Evolutionary conservation across 2,329 filamentous ascomycete genomes (phyloP).

Genomic region (Didymella glomerata): DNA sequence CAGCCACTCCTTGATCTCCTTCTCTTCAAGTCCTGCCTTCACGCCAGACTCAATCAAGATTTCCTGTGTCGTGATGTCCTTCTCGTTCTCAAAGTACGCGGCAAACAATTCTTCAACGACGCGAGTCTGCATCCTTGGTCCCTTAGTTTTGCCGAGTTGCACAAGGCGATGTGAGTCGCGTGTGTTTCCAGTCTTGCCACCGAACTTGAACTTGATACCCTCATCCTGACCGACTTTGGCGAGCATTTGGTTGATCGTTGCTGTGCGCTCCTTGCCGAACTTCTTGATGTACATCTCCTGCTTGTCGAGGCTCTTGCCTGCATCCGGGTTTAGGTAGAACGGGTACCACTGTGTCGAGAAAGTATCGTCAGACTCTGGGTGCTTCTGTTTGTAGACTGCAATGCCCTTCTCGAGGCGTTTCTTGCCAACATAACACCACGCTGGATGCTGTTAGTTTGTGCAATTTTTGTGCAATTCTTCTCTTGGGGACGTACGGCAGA

Average conservation of each 20-base stretch:
- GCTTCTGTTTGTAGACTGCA: slow-evolving; percentile 66
- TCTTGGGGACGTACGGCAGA: slow-evolving; percentile 69
- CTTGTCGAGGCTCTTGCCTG: slow-evolving; percentile 65
- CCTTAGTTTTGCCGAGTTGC: slow-evolving; percentile 70
- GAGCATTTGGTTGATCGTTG: slow-evolving; percentile 67
- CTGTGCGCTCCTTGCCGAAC: slow-evolving; percentile 69
- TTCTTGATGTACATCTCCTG: slow-evolving; percentile 67
- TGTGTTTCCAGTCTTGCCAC: slow-evolving; percentile 77
- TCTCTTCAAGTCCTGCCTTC: slow-evolving; percentile 55
- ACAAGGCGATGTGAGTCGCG: slow-evolving; percentile 78
- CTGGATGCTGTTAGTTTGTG: slow-evolving; percentile 23
- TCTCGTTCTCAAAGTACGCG: slow-evolving; percentile 59
- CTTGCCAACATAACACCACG: slow-evolving; percentile 77
- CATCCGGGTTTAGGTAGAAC: slow-evolving; percentile 78
- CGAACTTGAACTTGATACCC: slow-evolving; percentile 77
- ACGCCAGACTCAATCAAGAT: slow-evolving; percentile 53
- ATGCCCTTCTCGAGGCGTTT: slow-evolving; percentile 78
- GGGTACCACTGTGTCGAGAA: slow-evolving; percentile 79
- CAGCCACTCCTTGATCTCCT: slow-evolving; percentile 56
- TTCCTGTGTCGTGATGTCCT: slow-evolving; percentile 56
- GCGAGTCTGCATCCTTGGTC: slow-evolving; percentile 57
- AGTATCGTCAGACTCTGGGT: slow-evolving; percentile 69
- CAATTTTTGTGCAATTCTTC: slow-evolving; percentile 15
- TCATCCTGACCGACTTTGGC: slow-evolving; percentile 66
- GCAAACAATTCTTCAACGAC: slow-evolving; percentile 53